Conservation (phyloP, 225 moss, liverwort and hornwort genomes). For the Neckera pumila region DNA sequence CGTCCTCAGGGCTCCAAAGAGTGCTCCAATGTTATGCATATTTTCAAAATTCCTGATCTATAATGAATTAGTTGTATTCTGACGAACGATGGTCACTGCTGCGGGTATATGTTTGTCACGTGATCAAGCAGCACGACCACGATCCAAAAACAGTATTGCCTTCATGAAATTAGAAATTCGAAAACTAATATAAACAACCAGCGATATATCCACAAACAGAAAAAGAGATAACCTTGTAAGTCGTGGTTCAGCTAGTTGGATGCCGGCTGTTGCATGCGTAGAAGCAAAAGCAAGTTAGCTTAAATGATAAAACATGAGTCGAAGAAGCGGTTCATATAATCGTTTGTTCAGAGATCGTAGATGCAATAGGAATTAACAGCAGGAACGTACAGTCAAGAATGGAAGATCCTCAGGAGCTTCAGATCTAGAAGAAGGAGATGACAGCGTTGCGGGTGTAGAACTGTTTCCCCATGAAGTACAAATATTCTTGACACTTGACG, state of each 20-base stretch:
- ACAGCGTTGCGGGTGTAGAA: background rate
- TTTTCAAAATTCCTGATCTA: background rate
- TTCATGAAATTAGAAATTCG: background rate
- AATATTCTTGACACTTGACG: background rate
- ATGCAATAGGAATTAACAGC: background rate
- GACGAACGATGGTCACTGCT: background rate
- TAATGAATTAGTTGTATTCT: background rate
- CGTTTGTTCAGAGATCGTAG: background rate
- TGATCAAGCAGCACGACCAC: background rate
- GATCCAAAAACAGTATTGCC: background rate
- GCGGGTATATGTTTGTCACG: background rate
- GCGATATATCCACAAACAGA: background rate
- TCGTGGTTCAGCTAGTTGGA: conserved; percentile 7
- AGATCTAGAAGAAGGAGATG: background rate
- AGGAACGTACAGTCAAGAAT: background rate
- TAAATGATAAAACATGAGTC: background rate
- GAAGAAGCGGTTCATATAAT: background rate
- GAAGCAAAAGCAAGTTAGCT: background rate
- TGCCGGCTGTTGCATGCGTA: background rate
- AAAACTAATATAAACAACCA: background rate
- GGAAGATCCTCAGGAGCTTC: background rate
- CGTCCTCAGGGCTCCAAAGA: background rate
- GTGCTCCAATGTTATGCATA: background rate
- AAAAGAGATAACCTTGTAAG: background rate
- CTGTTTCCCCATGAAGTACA: background rate